Conservation (phyloP, 768 basidiomycete species). For the Lentinula aciculospora region DNA sequence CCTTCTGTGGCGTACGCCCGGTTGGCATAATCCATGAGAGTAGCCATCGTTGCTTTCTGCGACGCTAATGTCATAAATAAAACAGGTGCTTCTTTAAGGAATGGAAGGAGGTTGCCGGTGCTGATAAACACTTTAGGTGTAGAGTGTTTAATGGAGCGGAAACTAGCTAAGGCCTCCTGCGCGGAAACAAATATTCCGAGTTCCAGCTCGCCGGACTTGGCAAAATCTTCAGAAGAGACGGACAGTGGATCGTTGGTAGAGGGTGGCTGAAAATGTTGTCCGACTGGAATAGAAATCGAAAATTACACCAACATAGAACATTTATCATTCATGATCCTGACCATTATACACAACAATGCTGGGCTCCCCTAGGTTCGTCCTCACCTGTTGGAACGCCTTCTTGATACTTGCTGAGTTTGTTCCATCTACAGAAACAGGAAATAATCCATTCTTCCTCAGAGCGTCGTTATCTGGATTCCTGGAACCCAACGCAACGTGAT, state of each 20-base stretch:
- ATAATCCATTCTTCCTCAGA: conserved; percentile 14
- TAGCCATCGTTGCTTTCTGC: conserved; percentile 18
- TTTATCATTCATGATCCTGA: conserved; percentile 12
- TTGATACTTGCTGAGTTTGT: conserved; percentile 23
- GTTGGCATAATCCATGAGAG: conserved; percentile 18
- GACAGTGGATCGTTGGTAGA: conserved; percentile 17
- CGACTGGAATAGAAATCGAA: too few species aligned
- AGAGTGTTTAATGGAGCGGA: conserved; percentile 17
- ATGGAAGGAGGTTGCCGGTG: conserved; percentile 23
- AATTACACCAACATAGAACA: background rate
- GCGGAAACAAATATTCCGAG: conserved; percentile 18
- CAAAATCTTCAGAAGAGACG: conserved; percentile 16
- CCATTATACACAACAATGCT: conserved; percentile 45
- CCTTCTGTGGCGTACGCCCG: conserved; percentile 16
- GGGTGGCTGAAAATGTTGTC: conserved; percentile 10
- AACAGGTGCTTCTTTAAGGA: conserved; percentile 10
- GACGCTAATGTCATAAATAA: conserved; percentile 14
- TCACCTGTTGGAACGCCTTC: conserved; percentile 29
- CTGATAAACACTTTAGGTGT: conserved; percentile 25
- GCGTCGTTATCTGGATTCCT: conserved; percentile 16
- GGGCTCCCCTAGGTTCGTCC: conserved; percentile 31
- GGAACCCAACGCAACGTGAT: conserved; percentile 23
- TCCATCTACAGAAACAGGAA: conserved; percentile 33
- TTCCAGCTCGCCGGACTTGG: conserved; percentile 11
- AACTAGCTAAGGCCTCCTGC: conserved; percentile 20